A percentile compares a stretch with the other conserved stretches of the same genome.
These are phyloP conservation scores for Chaetomium fimeti DNA, from an alignment of 495 filamentous ascomycete species.

Conservation along the genomic window DNA sequence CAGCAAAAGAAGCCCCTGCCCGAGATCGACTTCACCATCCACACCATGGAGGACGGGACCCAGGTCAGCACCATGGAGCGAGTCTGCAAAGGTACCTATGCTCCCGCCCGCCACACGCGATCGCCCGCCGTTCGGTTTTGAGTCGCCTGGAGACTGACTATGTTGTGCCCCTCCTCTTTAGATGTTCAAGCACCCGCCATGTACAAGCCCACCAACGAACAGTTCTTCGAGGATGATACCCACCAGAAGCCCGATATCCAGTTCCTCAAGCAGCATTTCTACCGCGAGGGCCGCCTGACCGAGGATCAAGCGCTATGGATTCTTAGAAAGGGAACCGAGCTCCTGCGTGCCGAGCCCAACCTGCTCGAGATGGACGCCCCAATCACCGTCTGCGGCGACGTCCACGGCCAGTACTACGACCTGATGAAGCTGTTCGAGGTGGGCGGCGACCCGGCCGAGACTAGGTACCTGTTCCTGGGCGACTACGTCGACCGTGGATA, in stretches of 20 bases:
- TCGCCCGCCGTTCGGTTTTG: neutral
- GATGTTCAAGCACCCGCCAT: conserved; percentile 97
- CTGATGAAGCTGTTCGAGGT: conserved; percentile 99
- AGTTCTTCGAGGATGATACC: conserved; percentile 70
- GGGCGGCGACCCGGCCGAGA: conserved; percentile 93
- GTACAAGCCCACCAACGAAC: conserved; percentile 80
- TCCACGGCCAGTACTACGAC: conserved; percentile 98
- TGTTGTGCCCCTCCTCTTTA: conserved; percentile 38
- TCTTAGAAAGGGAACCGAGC: conserved; percentile 75
- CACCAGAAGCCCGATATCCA: conserved; percentile 84
- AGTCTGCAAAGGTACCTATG: conserved; percentile 85
- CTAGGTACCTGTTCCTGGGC: conserved; percentile 92
- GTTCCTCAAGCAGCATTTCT: conserved; percentile 97
- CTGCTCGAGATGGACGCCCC: conserved; percentile 98
- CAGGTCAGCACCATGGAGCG: conserved; percentile 93
- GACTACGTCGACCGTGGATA: conserved; percentile 98
- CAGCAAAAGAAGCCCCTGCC: conserved; percentile 89
- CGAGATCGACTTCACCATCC: conserved; percentile 97
- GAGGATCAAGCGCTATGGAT: conserved; percentile 98
- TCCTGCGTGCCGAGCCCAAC: conserved; percentile 86
- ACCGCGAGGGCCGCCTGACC: conserved; percentile 92
- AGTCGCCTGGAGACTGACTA: conserved; percentile 12
- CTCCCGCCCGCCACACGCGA: conserved; percentile 3
- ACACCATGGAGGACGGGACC: conserved; percentile 94
- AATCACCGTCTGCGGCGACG: conserved; percentile 98